Base-by-base conservation (phyloP, 331 rosid species). In the Quercus phellos region DNA sequence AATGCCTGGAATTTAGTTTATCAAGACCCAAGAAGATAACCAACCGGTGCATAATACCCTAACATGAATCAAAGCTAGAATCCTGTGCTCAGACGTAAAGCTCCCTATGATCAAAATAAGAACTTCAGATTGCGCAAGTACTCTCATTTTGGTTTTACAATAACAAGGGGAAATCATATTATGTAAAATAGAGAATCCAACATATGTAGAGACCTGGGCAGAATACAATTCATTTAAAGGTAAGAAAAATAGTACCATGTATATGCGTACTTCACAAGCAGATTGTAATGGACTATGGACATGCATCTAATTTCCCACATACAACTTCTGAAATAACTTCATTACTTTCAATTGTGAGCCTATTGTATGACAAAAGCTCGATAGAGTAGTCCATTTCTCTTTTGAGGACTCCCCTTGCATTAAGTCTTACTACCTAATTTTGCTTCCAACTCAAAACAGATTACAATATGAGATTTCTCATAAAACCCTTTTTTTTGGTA, bases 361-460 rank as follows among this genome's bases (percentile, higher is more conserved):
- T 70, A 72, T 66, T 21, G 78, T 73, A 69, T 10, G 78, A 46
- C 24, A 72, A 72, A 66, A 67, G 56, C 81, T 42, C 55, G 4
- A 46, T 1, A 32, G 66, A 68, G 51, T 30, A 51, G 26, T 64
- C 84, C 63, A 24, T 70, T n/a, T 3, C 35, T 58, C 19, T 11
- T 74, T 46, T 38, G 66, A 58, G 70, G 55, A 59, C 32, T 81
- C 76, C 51, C 24, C 60, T 66, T 77, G 66, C 73, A 86, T 70
- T 18, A 61, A 72, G 54, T 72, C 73, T 12, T 46, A 42, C 61
- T 76, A 59, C 81, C 74, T 53, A 51, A 18, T 63, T 70, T 51
- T 22, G 60, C 68, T 72, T 77, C 51, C 86, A 76, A 72, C 61
- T 72, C 66, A 34, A 43, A 84, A 78, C 19, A 70, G 54, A 74